Conservation (phyloP, 352 stramenopile species). For the Phytophthora parvispora region DNA sequence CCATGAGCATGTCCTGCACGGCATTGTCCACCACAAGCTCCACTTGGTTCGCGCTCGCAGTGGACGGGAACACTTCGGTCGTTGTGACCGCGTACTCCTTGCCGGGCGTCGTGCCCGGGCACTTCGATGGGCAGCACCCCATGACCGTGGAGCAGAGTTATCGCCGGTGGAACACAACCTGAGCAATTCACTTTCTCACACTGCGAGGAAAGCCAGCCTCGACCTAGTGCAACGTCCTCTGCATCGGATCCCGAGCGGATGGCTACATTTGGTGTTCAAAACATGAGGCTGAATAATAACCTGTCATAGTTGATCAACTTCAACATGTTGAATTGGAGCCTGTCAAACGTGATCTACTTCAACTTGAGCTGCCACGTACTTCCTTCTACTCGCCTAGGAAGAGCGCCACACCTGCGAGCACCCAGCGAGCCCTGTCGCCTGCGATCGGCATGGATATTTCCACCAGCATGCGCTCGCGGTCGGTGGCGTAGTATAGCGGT, state of each 20-base stretch:
- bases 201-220: too few relatives aligned
- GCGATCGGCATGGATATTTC: conserved; percentile 86
- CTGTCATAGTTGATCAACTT: conserved; percentile 12
- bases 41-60: conserved; percentile 10
- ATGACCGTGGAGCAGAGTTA: conserved; percentile 28
- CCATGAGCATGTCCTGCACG: conserved; percentile 47
- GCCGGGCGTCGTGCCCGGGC: background rate
- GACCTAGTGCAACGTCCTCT: conserved; percentile 7
- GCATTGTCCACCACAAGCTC: conserved; percentile 1
- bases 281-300: conserved; percentile 1
- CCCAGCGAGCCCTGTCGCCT: conserved; percentile 78
- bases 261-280: conserved; percentile 2
- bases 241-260: background rate
- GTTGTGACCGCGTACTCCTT: conserved; percentile 17
- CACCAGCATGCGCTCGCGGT: conserved; percentile 80
- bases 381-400: conserved; percentile 85
- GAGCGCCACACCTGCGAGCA: conserved; percentile 85
- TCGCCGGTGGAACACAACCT: background rate
- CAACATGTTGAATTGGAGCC: conserved; percentile 13
- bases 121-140: conserved; percentile 76
- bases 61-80: conserved; percentile 12
- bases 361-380: conserved; percentile 15
- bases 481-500: conserved; percentile 85
- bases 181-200: background rate
- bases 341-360: conserved; percentile 15